These are phyloP conservation scores for Kluyveromyces sp. DNA, from an alignment of 1,139 yeast genomes.

Conservation along the genomic window DNA sequence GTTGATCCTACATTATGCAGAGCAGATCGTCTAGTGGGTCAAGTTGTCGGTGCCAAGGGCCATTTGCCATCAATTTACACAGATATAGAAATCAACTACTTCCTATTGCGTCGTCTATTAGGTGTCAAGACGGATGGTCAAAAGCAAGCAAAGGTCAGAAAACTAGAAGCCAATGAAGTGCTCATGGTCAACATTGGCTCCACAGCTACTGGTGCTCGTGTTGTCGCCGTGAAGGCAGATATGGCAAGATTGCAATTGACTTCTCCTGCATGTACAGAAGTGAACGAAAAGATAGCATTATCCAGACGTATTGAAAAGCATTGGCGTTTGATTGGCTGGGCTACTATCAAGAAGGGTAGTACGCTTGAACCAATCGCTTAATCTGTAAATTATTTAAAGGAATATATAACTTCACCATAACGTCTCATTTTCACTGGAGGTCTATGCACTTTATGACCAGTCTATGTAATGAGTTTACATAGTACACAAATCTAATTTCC, in stretches of 20 bases:
- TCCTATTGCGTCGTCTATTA: slow-evolving; percentile 88
- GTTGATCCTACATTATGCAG: slow-evolving; percentile 98
- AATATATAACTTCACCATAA: slow-evolving; percentile 8
- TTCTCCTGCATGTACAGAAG: slow-evolving; percentile 97
- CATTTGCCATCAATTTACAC: slow-evolving; percentile 92
- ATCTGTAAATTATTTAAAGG: slow-evolving; percentile 11
- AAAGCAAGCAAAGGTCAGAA: slow-evolving; percentile 94
- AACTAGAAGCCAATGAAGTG: slow-evolving; percentile 89
- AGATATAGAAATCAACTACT: slow-evolving; percentile 95
- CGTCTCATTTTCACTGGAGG: slow-evolving; percentile 5
- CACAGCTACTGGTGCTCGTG: slow-evolving; percentile 98
- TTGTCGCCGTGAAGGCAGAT: slow-evolving; percentile 96
- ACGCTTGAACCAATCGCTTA: slow-evolving; percentile 62
- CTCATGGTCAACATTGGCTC: slow-evolving; percentile 99
- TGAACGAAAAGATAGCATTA: slow-evolving; percentile 95
- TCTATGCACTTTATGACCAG: neutral
- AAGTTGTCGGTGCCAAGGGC: slow-evolving; percentile 97
- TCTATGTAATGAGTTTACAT: slow-evolving; percentile 6
- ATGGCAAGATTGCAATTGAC: slow-evolving; percentile 97
- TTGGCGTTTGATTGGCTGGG: slow-evolving; percentile 99
- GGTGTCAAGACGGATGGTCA: slow-evolving; percentile 99
- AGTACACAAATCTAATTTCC: slow-evolving; percentile 5
- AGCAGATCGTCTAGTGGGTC: slow-evolving; percentile 98
- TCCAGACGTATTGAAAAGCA: slow-evolving; percentile 99
- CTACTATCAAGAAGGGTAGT: slow-evolving; percentile 93